These are phyloP conservation scores for Ceratocystis cubensis DNA, from an alignment of 2,329 filamentous ascomycete genomes.

Conservation along the genomic window DNA sequence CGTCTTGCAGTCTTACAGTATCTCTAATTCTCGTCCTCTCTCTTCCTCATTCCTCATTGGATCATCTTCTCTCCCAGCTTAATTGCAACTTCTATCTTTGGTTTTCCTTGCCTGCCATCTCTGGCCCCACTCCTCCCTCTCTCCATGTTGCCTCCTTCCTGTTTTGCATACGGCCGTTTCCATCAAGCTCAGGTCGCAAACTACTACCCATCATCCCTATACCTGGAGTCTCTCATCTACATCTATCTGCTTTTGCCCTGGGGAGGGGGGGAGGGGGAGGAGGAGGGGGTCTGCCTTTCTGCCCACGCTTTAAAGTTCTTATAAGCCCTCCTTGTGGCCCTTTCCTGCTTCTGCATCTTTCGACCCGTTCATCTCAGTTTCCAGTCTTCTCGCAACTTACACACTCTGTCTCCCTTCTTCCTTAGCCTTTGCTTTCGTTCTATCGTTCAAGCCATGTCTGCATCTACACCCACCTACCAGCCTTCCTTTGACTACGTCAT, in stretches of 20 bases:
- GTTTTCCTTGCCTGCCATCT: neutral
- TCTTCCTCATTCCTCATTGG: neutral
- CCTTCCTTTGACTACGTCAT: slow-evolving; percentile 25
- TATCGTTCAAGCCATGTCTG: neutral
- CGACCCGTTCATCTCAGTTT: neutral
- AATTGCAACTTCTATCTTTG: neutral
- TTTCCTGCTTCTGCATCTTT: neutral
- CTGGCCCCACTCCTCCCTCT: neutral
- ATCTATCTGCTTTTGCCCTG: neutral
- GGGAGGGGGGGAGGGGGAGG: no score
- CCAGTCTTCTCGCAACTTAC: neutral
- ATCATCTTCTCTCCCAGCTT: neutral
- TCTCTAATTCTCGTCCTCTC: neutral
- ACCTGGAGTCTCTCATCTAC: neutral
- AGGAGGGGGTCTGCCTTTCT: neutral
- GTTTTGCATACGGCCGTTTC: neutral
- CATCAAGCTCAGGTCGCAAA: neutral
- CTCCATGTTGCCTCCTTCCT: neutral
- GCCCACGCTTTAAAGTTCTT: neutral
- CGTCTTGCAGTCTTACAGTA: neutral
- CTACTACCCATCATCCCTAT: neutral
- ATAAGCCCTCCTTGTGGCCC: neutral
- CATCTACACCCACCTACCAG: neutral
- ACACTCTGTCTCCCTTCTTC: neutral
- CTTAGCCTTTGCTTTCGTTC: neutral